Evolutionary conservation across 129 eudicot species (phyloP), one percentile per base, ranked within the genome.

Genomic region (Centaurea solstitialis): DNA sequence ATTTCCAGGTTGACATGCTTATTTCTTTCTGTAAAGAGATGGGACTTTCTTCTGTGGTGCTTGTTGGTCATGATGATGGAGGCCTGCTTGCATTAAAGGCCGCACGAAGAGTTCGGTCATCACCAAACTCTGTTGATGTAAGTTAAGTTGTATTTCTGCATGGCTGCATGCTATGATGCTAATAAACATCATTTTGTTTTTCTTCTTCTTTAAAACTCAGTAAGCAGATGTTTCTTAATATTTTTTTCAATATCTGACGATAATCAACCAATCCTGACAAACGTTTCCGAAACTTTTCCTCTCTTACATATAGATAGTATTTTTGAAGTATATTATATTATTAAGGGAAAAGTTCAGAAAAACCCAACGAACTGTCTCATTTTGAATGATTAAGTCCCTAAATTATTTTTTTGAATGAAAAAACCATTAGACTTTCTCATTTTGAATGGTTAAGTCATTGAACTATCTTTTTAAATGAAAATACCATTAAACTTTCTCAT

Each of bases 21-120:
- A 87, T 96, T 57, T 84, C 91, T 17, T 96, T 96, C 79, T 96
- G 99, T 85, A 73, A 75, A 79, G 92, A 91, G 70, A 91, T 93
- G 96, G 89, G 92, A 68, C 90, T 96, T 83, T 88, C 98, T 84
- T 93, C 98, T 68, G 96, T 96, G 72, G 94, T 93, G 78, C 96
- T 96, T 76, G 89, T 93, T 83, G 98, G 97, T 72, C 99, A 96
- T 80, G 99, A 96, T 85, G 99, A 96, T 78, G 99, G 99, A 65
- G 99, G 98, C 50, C 79, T 96, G 77, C 99, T 96, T 84, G 99
- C 95, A 15, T 79, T 96, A 85, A 96, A 88, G 85, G 95, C 98
- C 72, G 97, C 92, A n/a, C 92, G 91, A 82, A 84, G 89, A 86
- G 81, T 88, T 40, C 91, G 72, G 38, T 82, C 93, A 80, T 88